A percentile compares a stretch with the other conserved stretches of the same genome.
Conservation (phyloP, 495 filamentous ascomycete genomes). For the Extremus antarcticus region DNA sequence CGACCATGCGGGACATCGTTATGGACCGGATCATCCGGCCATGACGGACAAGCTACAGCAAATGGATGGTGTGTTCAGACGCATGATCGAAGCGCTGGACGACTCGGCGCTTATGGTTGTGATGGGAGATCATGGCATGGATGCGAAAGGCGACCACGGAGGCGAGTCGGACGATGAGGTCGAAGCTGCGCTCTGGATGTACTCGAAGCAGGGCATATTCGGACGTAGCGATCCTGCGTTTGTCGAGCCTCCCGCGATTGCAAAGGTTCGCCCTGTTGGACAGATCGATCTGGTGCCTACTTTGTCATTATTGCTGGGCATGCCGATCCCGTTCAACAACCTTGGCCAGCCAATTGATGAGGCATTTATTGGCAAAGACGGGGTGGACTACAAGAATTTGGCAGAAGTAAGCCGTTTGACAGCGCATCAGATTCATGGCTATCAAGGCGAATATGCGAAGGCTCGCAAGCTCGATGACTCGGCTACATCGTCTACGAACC, state of each 20-base stretch:
- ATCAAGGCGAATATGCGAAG: slow-evolving; percentile 57
- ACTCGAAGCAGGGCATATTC: slow-evolving; percentile 74
- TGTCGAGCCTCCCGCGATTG: slow-evolving; percentile 54
- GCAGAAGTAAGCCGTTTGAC: slow-evolving; percentile 64
- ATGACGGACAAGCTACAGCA: slow-evolving; percentile 84
- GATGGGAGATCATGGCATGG: slow-evolving; percentile 99
- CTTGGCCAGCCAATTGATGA: slow-evolving; percentile 91
- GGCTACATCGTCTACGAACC: slow-evolving; percentile 41
- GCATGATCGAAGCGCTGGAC: slow-evolving; percentile 62
- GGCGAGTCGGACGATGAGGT: slow-evolving; percentile 93
- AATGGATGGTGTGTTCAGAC: slow-evolving; percentile 72
- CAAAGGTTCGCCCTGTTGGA: slow-evolving; percentile 70
- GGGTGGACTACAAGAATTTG: slow-evolving; percentile 62
- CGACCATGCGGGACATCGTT: slow-evolving; percentile 93
- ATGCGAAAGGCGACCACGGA: slow-evolving; percentile 90
- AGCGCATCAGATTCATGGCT: slow-evolving; percentile 78
- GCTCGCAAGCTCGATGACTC: slow-evolving; percentile 53
- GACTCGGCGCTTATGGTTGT: slow-evolving; percentile 82
- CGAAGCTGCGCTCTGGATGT: slow-evolving; percentile 96
- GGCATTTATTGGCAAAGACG: slow-evolving; percentile 63
- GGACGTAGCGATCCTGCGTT: slow-evolving; percentile 56
- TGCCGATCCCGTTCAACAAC: slow-evolving; percentile 95
- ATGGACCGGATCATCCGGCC: slow-evolving; percentile 83
- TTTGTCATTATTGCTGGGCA: slow-evolving; percentile 69
- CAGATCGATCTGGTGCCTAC: slow-evolving; percentile 97